Percentiles rank a stretch among this genome's conserved stretches.
These are phyloP conservation scores for Pyrus bretschneideri DNA, from an alignment of 306 rosid species.

Conservation along the genomic window DNA sequence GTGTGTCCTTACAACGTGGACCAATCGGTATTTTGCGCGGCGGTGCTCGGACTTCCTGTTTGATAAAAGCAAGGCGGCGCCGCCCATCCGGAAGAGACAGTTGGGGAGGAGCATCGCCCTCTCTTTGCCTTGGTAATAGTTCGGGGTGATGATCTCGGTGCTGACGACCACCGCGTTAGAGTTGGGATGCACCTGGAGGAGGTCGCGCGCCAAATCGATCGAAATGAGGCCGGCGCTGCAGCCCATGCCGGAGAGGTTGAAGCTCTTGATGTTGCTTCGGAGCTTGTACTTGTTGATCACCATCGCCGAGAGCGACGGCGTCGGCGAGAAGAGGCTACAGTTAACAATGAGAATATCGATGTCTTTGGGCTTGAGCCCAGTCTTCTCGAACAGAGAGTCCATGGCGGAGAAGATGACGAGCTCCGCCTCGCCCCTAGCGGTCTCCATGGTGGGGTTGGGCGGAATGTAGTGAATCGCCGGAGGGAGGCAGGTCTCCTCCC, in stretches of 20 bases:
- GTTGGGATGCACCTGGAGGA: slow-evolving; percentile 85
- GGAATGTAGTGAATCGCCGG: slow-evolving; percentile 83
- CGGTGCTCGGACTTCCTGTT: slow-evolving; percentile 49
- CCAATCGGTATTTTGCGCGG: slow-evolving; percentile 66
- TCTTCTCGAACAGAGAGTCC: slow-evolving; percentile 52
- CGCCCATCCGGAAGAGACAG: slow-evolving; percentile 93
- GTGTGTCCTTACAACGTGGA: slow-evolving; percentile 78
- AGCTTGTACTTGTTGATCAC: slow-evolving; percentile 80
- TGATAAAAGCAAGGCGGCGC: slow-evolving; percentile 70
- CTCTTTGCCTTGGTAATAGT: slow-evolving; percentile 87
- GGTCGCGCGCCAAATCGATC: slow-evolving; percentile 81
- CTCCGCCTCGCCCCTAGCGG: slow-evolving; percentile 76
- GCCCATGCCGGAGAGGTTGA: slow-evolving; percentile 93
- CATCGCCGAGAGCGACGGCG: slow-evolving; percentile 89
- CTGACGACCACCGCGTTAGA: slow-evolving; percentile 81
- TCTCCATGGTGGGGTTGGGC: slow-evolving; percentile 85
- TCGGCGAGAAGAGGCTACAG: slow-evolving; percentile 82
- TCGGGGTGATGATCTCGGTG: slow-evolving; percentile 85
- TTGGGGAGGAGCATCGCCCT: slow-evolving; percentile 94
- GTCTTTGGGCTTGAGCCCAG: slow-evolving; percentile 75
- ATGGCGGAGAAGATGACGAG: slow-evolving; percentile 79
- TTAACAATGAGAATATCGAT: slow-evolving; percentile 78
- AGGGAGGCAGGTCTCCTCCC: slow-evolving; percentile 76
- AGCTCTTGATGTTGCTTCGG: slow-evolving; percentile 72
- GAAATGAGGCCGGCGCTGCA: slow-evolving; percentile 86